A percentile compares a stretch with the other conserved stretches of the same genome.
Conservation (phyloP, 2,329 filamentous ascomycete genomes). For the Neopestalotiopsis sp. region DNA sequence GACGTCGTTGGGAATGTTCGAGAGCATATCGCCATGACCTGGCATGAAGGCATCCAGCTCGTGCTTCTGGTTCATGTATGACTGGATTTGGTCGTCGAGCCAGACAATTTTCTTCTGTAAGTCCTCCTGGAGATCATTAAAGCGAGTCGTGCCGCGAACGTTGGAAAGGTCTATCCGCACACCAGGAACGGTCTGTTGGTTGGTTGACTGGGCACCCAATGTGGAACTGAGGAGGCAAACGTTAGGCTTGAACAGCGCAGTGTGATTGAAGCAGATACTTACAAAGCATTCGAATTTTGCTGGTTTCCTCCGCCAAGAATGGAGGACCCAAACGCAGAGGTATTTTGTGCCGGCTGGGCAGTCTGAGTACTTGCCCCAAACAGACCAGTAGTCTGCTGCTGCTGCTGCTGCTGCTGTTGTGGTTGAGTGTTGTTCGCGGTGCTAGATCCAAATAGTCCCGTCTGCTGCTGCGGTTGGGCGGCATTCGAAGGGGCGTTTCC, state of each 20-base stretch:
- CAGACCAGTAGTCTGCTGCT: conserved; percentile 12
- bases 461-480: conserved; percentile 15
- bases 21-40: conserved; percentile 59
- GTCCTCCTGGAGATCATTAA: conserved; percentile 85
- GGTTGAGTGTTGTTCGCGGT: conserved; percentile 23
- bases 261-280: conserved; percentile 22
- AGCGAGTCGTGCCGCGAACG: conserved; percentile 86
- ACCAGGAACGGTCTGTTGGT: conserved; percentile 67
- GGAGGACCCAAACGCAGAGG: conserved; percentile 12
- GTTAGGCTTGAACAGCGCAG: background rate
- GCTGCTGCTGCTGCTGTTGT: conserved; percentile 17
- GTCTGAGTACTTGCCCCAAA: conserved; percentile 18
- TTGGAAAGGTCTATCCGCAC: conserved; percentile 81
- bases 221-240: background rate
- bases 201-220: conserved; percentile 48
- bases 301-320: conserved; percentile 7
- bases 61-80: conserved; percentile 78
- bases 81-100: conserved; percentile 81
- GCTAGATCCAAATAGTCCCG: conserved; percentile 26
- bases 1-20: conserved; percentile 52
- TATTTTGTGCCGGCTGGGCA: conserved; percentile 7
- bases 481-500: conserved; percentile 23
- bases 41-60: conserved; percentile 75
- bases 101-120: conserved; percentile 79
- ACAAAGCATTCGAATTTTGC: conserved; percentile 37